Evolutionary conservation across 2,329 filamentous ascomycete genomes (phyloP).

Genomic region (Xylariaceae sp.): DNA sequence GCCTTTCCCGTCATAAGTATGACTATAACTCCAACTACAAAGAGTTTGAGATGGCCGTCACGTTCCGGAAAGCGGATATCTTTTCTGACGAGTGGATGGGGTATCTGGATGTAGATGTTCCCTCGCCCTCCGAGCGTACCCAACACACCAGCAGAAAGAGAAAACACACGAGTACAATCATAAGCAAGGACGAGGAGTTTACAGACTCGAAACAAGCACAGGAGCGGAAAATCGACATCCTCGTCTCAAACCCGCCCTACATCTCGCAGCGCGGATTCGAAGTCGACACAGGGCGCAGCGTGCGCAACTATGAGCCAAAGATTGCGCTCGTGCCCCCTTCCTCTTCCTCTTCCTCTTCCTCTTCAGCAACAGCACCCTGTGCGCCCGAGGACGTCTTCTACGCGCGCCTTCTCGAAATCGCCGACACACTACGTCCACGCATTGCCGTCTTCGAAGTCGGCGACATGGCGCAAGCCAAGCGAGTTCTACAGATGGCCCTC

Average conservation of each 20-base stretch:
- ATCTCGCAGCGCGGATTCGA: conserved; percentile 72
- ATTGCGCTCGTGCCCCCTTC: conserved; percentile 72
- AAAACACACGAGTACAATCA: too few species aligned
- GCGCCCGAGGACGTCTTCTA: conserved; percentile 68
- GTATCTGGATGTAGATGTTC: conserved; percentile 8
- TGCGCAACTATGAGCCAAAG: conserved; percentile 81
- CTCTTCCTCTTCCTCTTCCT: conserved; percentile 19
- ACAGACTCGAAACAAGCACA: not conserved
- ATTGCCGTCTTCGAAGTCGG: conserved; percentile 75
- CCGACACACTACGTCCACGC: conserved; percentile 55
- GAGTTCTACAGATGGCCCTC: conserved; percentile 62
- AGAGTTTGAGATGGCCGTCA: conserved; percentile 42
- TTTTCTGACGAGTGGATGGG: conserved; percentile 52
- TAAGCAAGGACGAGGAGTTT: too few species aligned
- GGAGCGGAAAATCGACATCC: conserved; percentile 59
- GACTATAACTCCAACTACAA: conserved; percentile 31
- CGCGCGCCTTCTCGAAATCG: conserved; percentile 65
- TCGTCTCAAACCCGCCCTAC: conserved; percentile 92
- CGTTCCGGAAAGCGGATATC: conserved; percentile 58
- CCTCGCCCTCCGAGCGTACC: not conserved
- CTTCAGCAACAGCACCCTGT: conserved; percentile 7
- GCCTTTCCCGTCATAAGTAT: conserved; percentile 14
- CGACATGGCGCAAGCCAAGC: conserved; percentile 69
- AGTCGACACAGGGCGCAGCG: conserved; percentile 71
- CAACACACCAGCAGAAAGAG: too few species aligned